Conservation (phyloP, 192 early-diverging fungal genomes). For the Entophlyctis helioformis region DNA sequence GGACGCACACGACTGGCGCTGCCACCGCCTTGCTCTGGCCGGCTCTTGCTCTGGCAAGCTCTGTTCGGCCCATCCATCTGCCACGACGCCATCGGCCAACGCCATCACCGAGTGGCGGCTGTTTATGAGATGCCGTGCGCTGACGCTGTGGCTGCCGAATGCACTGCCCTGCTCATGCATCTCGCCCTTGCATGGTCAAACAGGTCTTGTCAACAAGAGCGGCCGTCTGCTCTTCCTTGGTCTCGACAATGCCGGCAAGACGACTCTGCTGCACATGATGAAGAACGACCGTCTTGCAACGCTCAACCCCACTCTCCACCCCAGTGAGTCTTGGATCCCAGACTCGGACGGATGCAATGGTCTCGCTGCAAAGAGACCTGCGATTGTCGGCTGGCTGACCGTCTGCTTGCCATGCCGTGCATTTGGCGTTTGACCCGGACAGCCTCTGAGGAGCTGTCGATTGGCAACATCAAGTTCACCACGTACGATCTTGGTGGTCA, state of each 20-base stretch:
- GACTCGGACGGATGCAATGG: too few relatives aligned
- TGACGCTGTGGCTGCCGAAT: neutral
- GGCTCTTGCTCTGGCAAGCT: too few relatives aligned
- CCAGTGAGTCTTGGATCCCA: too few relatives aligned
- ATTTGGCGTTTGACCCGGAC: neutral
- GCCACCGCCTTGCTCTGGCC: too few relatives aligned
- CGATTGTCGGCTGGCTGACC: neutral
- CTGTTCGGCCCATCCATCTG: too few relatives aligned
- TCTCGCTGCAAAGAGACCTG: too few relatives aligned
- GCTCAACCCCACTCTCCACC: conserved; percentile 91
- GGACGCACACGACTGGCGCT: too few relatives aligned
- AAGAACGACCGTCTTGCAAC: conserved; percentile 96
- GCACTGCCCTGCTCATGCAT: neutral
- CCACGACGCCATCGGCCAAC: too few relatives aligned
- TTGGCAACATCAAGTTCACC: conserved; percentile 94
- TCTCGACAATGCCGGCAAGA: conserved; percentile 97
- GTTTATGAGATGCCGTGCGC: neutral
- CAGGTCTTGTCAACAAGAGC: conserved; percentile 97
- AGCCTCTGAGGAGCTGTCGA: conserved; percentile 93
- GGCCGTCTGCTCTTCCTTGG: conserved; percentile 98
- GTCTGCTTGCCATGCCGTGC: neutral
- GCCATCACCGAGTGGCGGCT: too few relatives aligned
- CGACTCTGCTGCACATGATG: conserved; percentile 97
- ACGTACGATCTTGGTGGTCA: conserved; percentile 98
- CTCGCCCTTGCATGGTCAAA: too few relatives aligned